phyloP scores from a whole-genome alignment of 768 basidiomycete genomes.

The Boletus rubroflammeus region DNA sequence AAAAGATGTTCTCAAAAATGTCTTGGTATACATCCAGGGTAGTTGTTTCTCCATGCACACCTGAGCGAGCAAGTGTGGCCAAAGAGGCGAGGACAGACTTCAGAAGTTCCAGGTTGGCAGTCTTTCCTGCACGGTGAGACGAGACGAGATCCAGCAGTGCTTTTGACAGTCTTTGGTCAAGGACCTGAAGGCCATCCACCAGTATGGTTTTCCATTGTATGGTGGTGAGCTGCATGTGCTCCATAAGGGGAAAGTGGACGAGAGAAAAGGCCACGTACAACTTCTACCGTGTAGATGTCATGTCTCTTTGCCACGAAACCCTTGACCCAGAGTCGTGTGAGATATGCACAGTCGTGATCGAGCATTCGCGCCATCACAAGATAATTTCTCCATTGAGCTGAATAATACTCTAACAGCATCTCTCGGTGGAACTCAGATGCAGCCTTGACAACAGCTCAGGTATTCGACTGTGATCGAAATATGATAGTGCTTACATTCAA shows the following conservation, averaged over 20 bases:
- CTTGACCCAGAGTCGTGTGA: background rate
- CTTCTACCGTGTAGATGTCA: background rate
- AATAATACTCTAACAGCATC: background rate
- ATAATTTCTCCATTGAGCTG: background rate
- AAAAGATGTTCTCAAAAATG: background rate
- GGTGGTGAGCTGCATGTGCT: background rate
- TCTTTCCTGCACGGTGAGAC: background rate
- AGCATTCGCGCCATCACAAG: background rate
- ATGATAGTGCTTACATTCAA: background rate
- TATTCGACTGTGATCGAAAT: background rate
- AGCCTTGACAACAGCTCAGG: background rate
- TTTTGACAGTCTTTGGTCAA: background rate
- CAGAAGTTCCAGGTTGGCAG: background rate
- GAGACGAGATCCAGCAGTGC: background rate
- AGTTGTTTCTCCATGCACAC: background rate
- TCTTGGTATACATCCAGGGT: background rate
- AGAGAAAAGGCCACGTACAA: background rate
- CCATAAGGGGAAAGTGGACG: background rate
- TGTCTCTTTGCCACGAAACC: background rate
- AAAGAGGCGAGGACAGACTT: slow-evolving; percentile 1
- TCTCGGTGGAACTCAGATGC: background rate
- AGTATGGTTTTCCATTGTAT: background rate
- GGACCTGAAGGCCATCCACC: background rate
- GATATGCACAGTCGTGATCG: background rate
- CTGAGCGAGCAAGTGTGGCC: background rate